Conservation (phyloP, 1,284 basidiomycete species). For the Leccinum subrobustum region DNA sequence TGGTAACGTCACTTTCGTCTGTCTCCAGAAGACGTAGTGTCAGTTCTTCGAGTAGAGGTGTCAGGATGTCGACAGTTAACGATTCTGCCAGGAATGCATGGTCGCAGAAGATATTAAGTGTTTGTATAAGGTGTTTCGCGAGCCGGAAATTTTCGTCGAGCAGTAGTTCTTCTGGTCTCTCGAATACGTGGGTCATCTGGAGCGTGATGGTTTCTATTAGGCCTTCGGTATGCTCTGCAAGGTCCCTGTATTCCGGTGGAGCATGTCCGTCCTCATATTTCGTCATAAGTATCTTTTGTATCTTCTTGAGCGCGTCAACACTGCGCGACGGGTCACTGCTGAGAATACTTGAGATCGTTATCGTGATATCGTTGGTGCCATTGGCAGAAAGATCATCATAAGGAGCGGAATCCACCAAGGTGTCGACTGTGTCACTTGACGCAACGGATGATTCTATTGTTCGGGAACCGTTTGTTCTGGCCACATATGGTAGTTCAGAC, state of each 20-base stretch:
- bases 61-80: slow-evolving; percentile 76
- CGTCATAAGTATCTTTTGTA: slow-evolving; percentile 78
- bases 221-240: slow-evolving; percentile 84
- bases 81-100: slow-evolving; percentile 80
- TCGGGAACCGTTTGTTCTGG: slow-evolving; percentile 24
- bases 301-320: slow-evolving; percentile 92
- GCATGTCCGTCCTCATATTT: slow-evolving; percentile 71
- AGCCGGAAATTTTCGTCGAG: slow-evolving; percentile 82
- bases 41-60: slow-evolving; percentile 81
- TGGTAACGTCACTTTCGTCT: slow-evolving; percentile 74
- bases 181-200: slow-evolving; percentile 89
- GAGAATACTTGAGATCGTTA: slow-evolving; percentile 80
- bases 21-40: slow-evolving; percentile 89
- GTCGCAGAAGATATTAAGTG: slow-evolving; percentile 89
- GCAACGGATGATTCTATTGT: slow-evolving; percentile 14
- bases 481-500: slow-evolving; percentile 32
- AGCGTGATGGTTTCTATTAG: slow-evolving; percentile 84
- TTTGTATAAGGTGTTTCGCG: slow-evolving; percentile 95
- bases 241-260: slow-evolving; percentile 67
- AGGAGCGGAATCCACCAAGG: slow-evolving; percentile 27
- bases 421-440: slow-evolving; percentile 27
- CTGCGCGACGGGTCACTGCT: slow-evolving; percentile 83
- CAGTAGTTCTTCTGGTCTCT: slow-evolving; percentile 69
- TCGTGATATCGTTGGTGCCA: slow-evolving; percentile 58
- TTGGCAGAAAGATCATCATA: slow-evolving; percentile 21